Evolutionary conservation across 768 basidiomycete genomes (phyloP).

Genomic region (Lactifluus echinatus): DNA sequence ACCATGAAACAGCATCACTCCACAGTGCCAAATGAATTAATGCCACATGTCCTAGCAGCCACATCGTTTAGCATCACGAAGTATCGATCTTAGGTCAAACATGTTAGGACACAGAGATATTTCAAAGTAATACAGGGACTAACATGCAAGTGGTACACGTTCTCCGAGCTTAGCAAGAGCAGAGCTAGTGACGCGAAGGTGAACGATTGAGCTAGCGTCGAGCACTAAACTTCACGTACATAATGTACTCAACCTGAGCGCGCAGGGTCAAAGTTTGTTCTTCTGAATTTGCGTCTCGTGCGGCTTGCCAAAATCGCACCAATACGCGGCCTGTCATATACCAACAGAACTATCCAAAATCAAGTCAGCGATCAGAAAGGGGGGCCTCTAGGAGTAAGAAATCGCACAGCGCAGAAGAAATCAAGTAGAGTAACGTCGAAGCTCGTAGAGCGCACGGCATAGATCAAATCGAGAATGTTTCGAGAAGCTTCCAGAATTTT

Average conservation of each 20-base stretch:
- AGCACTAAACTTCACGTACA: constrained; percentile 33
- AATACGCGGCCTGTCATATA: constrained; percentile 60
- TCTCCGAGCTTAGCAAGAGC: constrained; percentile 57
- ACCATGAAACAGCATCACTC: background rate
- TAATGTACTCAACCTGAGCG: constrained; percentile 59
- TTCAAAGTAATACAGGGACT: constrained; percentile 17
- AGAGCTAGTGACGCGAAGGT: constrained; percentile 30
- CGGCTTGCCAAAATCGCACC: constrained; percentile 55
- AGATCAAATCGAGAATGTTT: constrained; percentile 57
- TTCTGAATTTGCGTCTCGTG: constrained; percentile 44
- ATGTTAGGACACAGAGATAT: background rate
- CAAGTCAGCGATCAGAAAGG: background rate
- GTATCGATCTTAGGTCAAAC: constrained; percentile 34
- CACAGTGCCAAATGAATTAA: constrained; percentile 1
- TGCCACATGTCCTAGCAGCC: constrained; percentile 22
- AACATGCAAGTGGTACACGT: constrained; percentile 55
- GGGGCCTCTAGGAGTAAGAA: background rate
- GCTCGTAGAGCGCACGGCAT: constrained; percentile 58
- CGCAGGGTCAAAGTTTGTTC: constrained; percentile 53
- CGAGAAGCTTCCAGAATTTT: constrained; percentile 62
- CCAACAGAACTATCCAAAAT: constrained; percentile 48
- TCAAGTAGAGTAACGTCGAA: constrained; percentile 65
- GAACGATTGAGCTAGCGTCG: background rate
- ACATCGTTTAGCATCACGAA: constrained; percentile 47
- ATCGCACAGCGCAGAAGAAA: constrained; percentile 55